Conservation (phyloP, 192 early-diverging fungal genomes). For the Lobulomyces angularis region DNA sequence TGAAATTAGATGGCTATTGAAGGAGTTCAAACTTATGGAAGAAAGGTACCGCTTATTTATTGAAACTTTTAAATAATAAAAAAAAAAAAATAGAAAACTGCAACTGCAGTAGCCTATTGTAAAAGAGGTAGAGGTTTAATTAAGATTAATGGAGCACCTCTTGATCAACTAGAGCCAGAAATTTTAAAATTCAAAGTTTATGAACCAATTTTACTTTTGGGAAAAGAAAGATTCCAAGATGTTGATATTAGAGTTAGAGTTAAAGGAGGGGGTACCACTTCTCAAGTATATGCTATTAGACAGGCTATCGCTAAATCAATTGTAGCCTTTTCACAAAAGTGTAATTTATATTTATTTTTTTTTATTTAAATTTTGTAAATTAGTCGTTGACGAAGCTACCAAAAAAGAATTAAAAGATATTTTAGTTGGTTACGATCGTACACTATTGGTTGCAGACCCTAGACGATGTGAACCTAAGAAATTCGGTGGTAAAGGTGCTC, state of each 20-base stretch:
- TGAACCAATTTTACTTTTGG: constrained; percentile 91
- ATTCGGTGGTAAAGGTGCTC: constrained; percentile 98
- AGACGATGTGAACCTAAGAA: constrained; percentile 99
- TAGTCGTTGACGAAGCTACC: constrained; percentile 91
- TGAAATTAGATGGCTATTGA: no score
- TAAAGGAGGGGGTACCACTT: constrained; percentile 92
- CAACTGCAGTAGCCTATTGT: constrained; percentile 97
- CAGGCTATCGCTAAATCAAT: constrained; percentile 98
- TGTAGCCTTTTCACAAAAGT: constrained; percentile 99
- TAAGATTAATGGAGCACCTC: constrained; percentile 93
- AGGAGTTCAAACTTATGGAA: no score
- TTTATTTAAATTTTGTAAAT: no score
- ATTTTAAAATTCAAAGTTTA: constrained; percentile 96
- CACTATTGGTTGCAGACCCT: constrained; percentile 95
- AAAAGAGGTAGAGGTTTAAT: constrained; percentile 95
- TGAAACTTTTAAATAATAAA: no score
- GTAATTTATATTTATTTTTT: no score
- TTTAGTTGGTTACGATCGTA: constrained; percentile 83
- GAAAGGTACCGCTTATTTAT: no score
- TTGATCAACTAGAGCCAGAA: constrained; percentile 94
- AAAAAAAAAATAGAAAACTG: constrained; percentile 83
- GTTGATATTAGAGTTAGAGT: constrained; percentile 96
- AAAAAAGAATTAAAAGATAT: constrained; percentile 99
- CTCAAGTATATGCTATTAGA: constrained; percentile 96
- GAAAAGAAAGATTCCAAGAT: constrained; percentile 89